Evolutionary conservation across 257 asterid species (phyloP).

Genomic region (Solanum neorickii): DNA sequence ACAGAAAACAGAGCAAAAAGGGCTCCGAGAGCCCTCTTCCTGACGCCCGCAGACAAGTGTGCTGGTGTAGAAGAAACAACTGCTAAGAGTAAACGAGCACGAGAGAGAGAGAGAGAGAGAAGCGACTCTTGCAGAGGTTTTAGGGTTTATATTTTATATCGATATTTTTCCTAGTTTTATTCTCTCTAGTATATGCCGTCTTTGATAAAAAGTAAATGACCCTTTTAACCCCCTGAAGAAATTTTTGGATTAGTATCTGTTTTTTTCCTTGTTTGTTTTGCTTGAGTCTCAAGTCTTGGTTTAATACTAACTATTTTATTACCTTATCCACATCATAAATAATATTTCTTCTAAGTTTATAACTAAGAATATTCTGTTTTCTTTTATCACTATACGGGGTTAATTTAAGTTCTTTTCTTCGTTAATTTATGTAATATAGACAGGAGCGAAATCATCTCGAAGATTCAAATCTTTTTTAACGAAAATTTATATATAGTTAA

Average conservation of each 20-base stretch:
- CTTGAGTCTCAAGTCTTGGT: neutral
- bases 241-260: neutral
- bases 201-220: neutral
- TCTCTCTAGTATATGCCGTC: neutral
- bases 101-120: neutral
- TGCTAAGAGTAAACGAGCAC: neutral
- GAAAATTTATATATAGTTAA: no score
- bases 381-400: neutral
- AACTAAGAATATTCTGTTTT: neutral
- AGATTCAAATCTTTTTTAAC: fast-evolving
- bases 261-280: neutral
- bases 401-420: no score
- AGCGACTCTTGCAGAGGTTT: neutral
- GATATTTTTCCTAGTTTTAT: neutral
- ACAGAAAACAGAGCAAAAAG: neutral
- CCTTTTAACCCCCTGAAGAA: neutral
- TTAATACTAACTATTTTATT: neutral
- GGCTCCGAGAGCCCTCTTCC: neutral
- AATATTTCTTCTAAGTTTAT: neutral
- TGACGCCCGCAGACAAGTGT: neutral
- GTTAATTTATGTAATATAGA: neutral
- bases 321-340: neutral
- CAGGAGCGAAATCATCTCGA: fast-evolving
- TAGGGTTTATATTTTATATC: neutral
- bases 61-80: neutral